phyloP scores from a whole-genome alignment of 1,284 basidiomycete species.

The Moesziomyces parantarcticus region DNA sequence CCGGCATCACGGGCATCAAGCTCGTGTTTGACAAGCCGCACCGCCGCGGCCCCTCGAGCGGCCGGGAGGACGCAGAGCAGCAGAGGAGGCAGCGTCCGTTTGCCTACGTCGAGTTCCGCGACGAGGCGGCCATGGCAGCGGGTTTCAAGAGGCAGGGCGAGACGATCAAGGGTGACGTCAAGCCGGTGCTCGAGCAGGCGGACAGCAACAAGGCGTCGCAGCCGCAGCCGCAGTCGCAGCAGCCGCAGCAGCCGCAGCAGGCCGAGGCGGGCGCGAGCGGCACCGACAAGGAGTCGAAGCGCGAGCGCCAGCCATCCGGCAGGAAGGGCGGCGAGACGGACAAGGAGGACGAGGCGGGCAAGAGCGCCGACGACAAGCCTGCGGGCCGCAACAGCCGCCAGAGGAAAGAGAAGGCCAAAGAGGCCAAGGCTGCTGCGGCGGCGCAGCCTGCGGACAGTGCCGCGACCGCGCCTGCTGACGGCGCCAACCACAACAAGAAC shows the following conservation, averaged over 20 bases:
- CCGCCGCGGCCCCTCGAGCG: constrained; percentile 26
- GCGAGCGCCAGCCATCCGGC: not conserved
- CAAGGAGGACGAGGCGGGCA: constrained; percentile 18
- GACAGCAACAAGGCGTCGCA: constrained; percentile 39
- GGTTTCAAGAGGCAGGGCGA: constrained; percentile 43
- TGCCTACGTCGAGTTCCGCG: constrained; percentile 53
- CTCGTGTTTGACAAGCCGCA: constrained; percentile 52
- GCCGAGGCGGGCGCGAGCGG: not conserved
- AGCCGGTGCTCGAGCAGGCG: constrained; percentile 38
- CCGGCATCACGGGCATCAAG: constrained; percentile 46
- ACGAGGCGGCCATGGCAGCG: constrained; percentile 37
- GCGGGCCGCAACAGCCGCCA: constrained; percentile 1
- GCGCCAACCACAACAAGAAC: constrained; percentile 30
- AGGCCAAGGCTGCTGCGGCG: constrained; percentile 6
- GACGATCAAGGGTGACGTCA: constrained; percentile 31
- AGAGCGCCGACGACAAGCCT: constrained; percentile 22
- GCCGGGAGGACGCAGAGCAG: constrained; percentile 28
- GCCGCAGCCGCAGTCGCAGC: constrained; percentile 6
- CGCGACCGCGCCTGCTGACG: not conserved
- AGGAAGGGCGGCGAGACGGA: constrained; percentile 18
- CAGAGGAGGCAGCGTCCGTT: constrained; percentile 48
- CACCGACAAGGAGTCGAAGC: constrained; percentile 9
- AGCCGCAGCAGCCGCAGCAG: constrained; percentile 6
- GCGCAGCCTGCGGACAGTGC: not conserved
- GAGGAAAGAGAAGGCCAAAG: not conserved